Conservation (phyloP, 2,329 filamentous ascomycete genomes). For the Coniochaeta ligniaria region DNA sequence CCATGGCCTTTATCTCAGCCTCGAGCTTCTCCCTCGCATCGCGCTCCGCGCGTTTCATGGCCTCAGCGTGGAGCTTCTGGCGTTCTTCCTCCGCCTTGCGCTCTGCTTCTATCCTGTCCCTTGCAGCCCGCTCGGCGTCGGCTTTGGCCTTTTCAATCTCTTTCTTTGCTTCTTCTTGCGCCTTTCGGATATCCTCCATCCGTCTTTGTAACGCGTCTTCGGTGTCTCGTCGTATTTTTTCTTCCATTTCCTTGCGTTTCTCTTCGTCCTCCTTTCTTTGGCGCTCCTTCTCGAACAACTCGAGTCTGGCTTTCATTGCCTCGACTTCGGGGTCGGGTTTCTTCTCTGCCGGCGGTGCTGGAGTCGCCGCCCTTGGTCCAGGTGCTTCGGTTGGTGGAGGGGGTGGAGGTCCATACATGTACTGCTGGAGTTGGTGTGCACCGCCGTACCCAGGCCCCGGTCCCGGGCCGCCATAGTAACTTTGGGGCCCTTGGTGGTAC, state of each 20-base stretch:
- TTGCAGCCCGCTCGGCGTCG: conserved; percentile 37
- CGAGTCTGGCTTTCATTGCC: conserved; percentile 53
- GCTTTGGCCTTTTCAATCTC: conserved; percentile 39
- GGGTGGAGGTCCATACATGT: conserved; percentile 30
- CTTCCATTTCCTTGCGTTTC: conserved; percentile 33
- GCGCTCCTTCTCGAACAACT: conserved; percentile 38
- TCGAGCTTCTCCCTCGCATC: conserved; percentile 24
- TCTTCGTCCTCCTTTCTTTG: conserved; percentile 37
- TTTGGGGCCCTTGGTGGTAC: conserved; percentile 27
- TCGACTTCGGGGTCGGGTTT: conserved; percentile 50
- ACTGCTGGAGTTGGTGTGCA: conserved; percentile 20
- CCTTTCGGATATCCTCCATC: conserved; percentile 24
- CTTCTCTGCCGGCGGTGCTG: conserved; percentile 26
- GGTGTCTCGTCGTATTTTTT: conserved; percentile 25
- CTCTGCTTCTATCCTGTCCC: conserved; percentile 30
- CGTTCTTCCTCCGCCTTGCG: conserved; percentile 28
- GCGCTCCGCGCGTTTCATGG: conserved; percentile 23
- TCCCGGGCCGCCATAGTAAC: conserved; percentile 23
- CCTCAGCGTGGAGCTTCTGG: conserved; percentile 22
- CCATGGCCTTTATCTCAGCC: conserved; percentile 29
- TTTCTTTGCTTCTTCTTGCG: conserved; percentile 36
- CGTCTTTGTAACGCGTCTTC: conserved; percentile 11
- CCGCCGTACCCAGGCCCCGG: conserved; percentile 16
- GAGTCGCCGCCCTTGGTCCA: conserved; percentile 27
- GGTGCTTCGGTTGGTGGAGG: conserved; percentile 34